These are phyloP conservation scores for Candida frijolesensis DNA, from an alignment of 1,139 yeast species.

Conservation along the genomic window DNA sequence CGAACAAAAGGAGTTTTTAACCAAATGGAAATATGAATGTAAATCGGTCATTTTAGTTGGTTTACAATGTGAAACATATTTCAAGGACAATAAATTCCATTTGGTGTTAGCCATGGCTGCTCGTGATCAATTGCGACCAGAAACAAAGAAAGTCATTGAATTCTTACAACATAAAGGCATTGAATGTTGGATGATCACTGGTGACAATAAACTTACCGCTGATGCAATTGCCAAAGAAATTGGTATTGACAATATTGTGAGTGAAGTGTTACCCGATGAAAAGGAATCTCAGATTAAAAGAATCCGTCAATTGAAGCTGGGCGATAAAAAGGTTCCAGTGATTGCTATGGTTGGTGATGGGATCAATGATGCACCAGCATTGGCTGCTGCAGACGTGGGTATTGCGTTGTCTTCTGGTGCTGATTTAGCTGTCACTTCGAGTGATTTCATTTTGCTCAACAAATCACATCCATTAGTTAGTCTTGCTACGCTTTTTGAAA, in stretches of 20 bases:
- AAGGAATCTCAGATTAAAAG: constrained; percentile 61
- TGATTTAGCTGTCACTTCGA: constrained; percentile 58
- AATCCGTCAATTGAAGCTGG: constrained; percentile 44
- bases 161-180: constrained; percentile 48
- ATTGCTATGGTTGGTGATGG: constrained; percentile 71
- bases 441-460: constrained; percentile 56
- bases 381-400: constrained; percentile 61
- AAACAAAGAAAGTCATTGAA: constrained; percentile 55
- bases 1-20: constrained; percentile 30
- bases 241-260: constrained; percentile 65
- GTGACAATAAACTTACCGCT: constrained; percentile 72
- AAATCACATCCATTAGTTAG: constrained; percentile 50
- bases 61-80: constrained; percentile 29
- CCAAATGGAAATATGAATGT: constrained; percentile 61
- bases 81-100: constrained; percentile 31
- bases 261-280: constrained; percentile 74
- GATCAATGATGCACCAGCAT: constrained; percentile 65
- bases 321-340: constrained; percentile 19
- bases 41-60: constrained; percentile 67
- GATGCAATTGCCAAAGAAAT: constrained; percentile 65
- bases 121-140: constrained; percentile 66
- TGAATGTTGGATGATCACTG: constrained; percentile 72
- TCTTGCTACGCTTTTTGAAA: constrained; percentile 49
- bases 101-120: constrained; percentile 57
- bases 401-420: constrained; percentile 62